Evolutionary conservation across 192 early-diverging fungal species (phyloP).

Genomic region (Backusella macrospora): DNA sequence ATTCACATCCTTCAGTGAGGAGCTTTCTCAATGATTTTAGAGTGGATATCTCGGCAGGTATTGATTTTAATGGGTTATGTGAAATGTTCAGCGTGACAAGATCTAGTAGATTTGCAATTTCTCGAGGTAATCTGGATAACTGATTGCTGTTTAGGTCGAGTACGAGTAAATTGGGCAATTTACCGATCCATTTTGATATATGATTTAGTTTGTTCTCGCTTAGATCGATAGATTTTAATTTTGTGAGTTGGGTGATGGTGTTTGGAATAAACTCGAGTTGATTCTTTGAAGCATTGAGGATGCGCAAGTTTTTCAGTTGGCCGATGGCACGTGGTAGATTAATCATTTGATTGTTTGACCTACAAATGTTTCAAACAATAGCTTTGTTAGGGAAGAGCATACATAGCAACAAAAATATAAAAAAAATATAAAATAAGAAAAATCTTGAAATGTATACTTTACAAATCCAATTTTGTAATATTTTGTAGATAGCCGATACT

Average conservation of each 20-base stretch:
- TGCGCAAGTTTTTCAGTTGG: conserved; percentile 67
- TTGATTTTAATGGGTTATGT: conserved; percentile 61
- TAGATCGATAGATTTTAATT: conserved; percentile 67
- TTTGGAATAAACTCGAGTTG: conserved; percentile 63
- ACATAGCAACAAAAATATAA: conserved; percentile 22
- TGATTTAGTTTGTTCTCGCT: conserved; percentile 62
- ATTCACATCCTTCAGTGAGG: conserved; percentile 55
- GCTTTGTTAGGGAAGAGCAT: neutral
- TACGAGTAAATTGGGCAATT: conserved; percentile 64
- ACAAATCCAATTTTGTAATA: conserved; percentile 74
- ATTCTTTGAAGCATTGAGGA: conserved; percentile 70
- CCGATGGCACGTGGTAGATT: conserved; percentile 76
- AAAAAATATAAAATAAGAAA: neutral
- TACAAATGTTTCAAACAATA: conserved; percentile 29
- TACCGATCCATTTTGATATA: conserved; percentile 66
- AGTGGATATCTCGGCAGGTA: conserved; percentile 74
- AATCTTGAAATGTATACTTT: conserved; percentile 33
- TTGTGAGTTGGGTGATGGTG: conserved; percentile 65
- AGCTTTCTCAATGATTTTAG: conserved; percentile 72
- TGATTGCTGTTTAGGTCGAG: conserved; percentile 66
- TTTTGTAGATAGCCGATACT: conserved; percentile 68
- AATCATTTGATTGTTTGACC: conserved; percentile 74
- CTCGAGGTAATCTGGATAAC: conserved; percentile 60
- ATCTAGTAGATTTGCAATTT: conserved; percentile 61
- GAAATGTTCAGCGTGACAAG: conserved; percentile 70